Evolutionary conservation across 257 asterid genomes (phyloP), one percentile per base, ranked within the genome.

Genomic region (Orobanche coerulescens): DNA sequence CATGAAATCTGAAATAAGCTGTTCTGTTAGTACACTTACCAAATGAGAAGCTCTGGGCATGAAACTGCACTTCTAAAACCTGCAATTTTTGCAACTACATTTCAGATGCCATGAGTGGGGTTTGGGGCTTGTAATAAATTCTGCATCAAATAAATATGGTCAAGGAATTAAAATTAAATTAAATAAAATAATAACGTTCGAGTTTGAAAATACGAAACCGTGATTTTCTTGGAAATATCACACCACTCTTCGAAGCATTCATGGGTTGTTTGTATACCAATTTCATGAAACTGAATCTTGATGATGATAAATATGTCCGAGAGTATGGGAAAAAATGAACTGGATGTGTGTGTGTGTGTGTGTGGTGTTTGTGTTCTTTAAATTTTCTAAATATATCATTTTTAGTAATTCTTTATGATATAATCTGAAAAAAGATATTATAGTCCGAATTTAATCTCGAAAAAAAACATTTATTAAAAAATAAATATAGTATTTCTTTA

Each of bases 81-180:
- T 36, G 58, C 15, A 61, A 68, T 70, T 63, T 63, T 61, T 57
- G 73, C 72, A 66, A 75, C 76, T 62, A 71, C n/a, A 71, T 58
- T 61, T 66, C 50, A 71, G 20, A 26, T 33, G 64, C 36, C 82
- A 34, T 68, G 62, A 22, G 33, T 8, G 55, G 54, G 43, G 16
- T 56, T 19, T 37, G 61, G 64, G 61, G 31, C 24, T 36, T 36
- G 49, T 48, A 73, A 66, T 58, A 63, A 70, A 73, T 71, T 54
- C 6, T 14, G 65, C 61, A 61, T 36, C 51, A 30, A 70, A 63
- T 1, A 49, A 42, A 54, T 58, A 66, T 69, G 68, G 61, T n/a
- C n/a, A n/a, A n/a, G n/a, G n/a, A 64, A 71, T 67, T 39, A 43
- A 69, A 62, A 39, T 39, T 39, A 48, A 69, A 52, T 72, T 69